phyloP scores from a whole-genome alignment of 345 rosid genomes.

The Ceriops decandra region DNA sequence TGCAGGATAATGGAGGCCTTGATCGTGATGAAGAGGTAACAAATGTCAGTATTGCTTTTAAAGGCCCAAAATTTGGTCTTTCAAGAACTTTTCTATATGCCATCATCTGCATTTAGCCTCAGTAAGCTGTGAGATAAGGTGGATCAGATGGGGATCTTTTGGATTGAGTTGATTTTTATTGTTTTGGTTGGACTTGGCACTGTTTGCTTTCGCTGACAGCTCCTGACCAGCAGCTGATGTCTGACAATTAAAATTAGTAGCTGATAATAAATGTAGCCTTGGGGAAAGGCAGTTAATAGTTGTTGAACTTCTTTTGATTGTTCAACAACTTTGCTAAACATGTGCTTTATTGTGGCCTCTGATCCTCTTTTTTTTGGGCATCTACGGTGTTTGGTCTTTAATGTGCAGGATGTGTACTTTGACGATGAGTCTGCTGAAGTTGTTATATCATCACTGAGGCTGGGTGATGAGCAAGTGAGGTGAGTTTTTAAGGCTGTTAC shows the following conservation, averaged over 20 bases:
- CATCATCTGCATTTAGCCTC: not conserved
- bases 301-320: too few relatives aligned
- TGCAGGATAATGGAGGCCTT: constrained; percentile 65
- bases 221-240: too few relatives aligned
- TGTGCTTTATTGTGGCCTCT: too few relatives aligned
- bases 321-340: too few relatives aligned
- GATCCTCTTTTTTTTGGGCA: constrained; percentile 6
- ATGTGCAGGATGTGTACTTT: constrained; percentile 80
- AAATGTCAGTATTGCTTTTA: not conserved
- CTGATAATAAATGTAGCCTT: too few relatives aligned
- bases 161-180: too few relatives aligned
- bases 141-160: not conserved
- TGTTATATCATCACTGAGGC: constrained; percentile 89
- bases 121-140: constrained; percentile 1
- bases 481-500: constrained; percentile 19
- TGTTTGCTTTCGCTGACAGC: too few relatives aligned
- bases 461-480: constrained; percentile 97
- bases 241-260: too few relatives aligned
- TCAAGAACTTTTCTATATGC: too few relatives aligned
- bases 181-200: too few relatives aligned
- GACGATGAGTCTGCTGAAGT: constrained; percentile 93
- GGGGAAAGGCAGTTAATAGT: too few relatives aligned
- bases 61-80: too few relatives aligned
- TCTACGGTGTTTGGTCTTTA: constrained; percentile 2
- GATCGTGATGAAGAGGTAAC: constrained; percentile 83